phyloP scores from a whole-genome alignment of 331 rosid genomes.

The Quercus lobata region DNA sequence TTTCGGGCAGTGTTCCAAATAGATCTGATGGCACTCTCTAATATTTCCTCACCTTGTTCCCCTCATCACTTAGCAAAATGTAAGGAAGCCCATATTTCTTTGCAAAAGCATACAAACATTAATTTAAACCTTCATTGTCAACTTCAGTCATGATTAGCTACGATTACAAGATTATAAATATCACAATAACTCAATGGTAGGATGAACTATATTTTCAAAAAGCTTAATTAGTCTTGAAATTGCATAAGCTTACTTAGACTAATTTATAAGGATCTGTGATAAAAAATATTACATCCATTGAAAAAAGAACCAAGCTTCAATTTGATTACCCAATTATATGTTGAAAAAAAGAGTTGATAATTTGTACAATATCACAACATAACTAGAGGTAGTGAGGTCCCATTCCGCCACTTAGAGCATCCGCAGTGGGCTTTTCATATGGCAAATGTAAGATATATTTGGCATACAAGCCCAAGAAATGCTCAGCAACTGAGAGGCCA shows the following conservation, averaged over 20 bases:
- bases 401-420: too few species aligned
- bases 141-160: constrained; percentile 1
- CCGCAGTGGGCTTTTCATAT: too few species aligned
- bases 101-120: constrained; percentile 58
- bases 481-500: too few species aligned
- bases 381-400: not conserved
- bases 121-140: constrained; percentile 13
- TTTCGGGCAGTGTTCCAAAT: constrained; percentile 93
- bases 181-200: not conserved
- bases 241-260: not conserved
- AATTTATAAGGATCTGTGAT: not conserved
- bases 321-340: not conserved
- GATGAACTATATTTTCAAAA: not conserved
- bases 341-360: not conserved
- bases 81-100: constrained; percentile 81
- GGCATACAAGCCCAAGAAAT: too few species aligned
- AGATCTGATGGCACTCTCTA: constrained; percentile 91
- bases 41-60: constrained; percentile 87
- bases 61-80: constrained; percentile 80
- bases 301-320: not conserved
- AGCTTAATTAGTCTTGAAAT: not conserved
- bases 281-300: not conserved
- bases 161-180: not conserved
- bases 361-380: not conserved
- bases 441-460: too few species aligned